Conservation (phyloP, 2,329 filamentous ascomycete genomes). For the Coccinonectria pachysandricola region DNA sequence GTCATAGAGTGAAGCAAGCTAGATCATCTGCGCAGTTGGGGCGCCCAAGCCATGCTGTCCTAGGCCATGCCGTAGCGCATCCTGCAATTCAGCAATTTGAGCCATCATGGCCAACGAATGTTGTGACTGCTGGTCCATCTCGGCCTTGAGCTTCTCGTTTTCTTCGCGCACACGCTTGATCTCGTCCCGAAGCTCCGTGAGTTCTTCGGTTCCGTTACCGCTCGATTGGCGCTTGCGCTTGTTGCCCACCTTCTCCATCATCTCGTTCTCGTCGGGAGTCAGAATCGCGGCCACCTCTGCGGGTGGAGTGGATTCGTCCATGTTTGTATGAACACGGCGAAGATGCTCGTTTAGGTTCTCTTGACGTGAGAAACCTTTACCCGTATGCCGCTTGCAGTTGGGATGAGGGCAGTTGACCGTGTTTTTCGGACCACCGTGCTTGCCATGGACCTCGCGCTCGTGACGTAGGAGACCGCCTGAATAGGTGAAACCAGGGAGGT, state of each 20-base stretch:
- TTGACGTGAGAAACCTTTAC: constrained; percentile 82
- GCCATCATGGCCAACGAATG: constrained; percentile 38
- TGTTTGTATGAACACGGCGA: constrained; percentile 68
- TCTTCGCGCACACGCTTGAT: constrained; percentile 57
- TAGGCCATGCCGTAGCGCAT: constrained; percentile 28
- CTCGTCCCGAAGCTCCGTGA: constrained; percentile 51
- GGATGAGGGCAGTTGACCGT: constrained; percentile 75
- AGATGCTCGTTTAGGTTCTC: constrained; percentile 94
- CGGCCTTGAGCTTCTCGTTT: constrained; percentile 46
- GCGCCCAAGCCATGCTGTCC: constrained; percentile 23
- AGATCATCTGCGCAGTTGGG: constrained; percentile 33
- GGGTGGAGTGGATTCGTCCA: constrained; percentile 26
- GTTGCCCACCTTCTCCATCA: constrained; percentile 31
- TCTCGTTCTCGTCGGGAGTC: constrained; percentile 37
- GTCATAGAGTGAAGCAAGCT: too few species aligned
- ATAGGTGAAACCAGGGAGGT: constrained; percentile 90
- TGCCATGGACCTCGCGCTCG: constrained; percentile 86
- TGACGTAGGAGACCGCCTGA: constrained; percentile 82
- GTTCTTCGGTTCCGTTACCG: constrained; percentile 28
- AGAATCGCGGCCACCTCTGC: constrained; percentile 21
- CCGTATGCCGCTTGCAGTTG: constrained; percentile 81
- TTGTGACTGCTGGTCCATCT: constrained; percentile 38
- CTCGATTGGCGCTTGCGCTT: constrained; percentile 38
- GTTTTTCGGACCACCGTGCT: constrained; percentile 81
- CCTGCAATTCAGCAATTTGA: constrained; percentile 37